Base-by-base conservation (phyloP, 2,329 filamentous ascomycete genomes). In the Sporothrix phasma region DNA sequence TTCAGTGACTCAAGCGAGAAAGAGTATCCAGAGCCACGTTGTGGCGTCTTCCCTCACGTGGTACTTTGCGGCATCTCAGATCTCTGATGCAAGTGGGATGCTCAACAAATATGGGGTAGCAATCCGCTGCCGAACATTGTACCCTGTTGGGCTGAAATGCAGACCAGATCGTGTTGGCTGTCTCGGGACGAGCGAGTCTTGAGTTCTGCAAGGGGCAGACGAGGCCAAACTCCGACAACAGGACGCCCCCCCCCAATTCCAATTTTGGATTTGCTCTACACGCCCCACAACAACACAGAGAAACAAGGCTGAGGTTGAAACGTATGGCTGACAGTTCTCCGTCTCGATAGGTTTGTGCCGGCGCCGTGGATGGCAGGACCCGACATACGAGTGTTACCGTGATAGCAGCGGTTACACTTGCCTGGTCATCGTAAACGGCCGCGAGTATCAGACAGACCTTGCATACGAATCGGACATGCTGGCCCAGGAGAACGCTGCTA, bases 351-450 rank as follows among this genome's bases (percentile, higher is more conserved):
- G 92, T 78, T 88, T 97, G 73, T 97, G 93, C 82, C 88, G 90
- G 75, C 91, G 93, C 71, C 91, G 93, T 76, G 90, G 91, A 77
- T 97, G 93, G 93, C 87, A 86, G 70, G 90, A 96, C 74, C 93
- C 93, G 72, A 82, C 85, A 74, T 97, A 96, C 81, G 88, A 94
- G 77, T 88, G 87, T 72, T 91, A 88, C 81, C 84, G 83, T 70
- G 87, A 86, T 71, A 78, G 81, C 68, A 84, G 80, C 71, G 92
- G 92, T 73, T 96, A 88, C 76, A 90, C 88, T 65, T 97, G 92
- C 79, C 87, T 92, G 65, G 93, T 96, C 64, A 84, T 94, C 68
- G 93, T 97, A 74, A 97, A 97, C 79, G 95, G 95, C 70, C 89
- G 93, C 73, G 91, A 96, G 79, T 97, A 97, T 79, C 90, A 92